These are phyloP conservation scores for Gracilaria vermiculophylla DNA, from an alignment of 23 red algal genomes.

Conservation along the genomic window DNA sequence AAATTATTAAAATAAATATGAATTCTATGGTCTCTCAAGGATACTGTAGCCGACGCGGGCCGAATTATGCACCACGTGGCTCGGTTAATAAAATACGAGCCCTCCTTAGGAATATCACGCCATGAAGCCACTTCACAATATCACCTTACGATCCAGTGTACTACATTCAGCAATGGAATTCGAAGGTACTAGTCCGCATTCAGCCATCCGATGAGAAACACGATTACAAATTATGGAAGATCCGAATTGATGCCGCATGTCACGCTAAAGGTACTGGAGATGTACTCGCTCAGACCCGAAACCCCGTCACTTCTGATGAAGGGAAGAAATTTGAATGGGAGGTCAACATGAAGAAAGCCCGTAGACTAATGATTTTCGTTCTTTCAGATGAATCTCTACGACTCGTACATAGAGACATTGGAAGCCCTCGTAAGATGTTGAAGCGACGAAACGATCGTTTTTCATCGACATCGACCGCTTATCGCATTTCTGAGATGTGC, in stretches of 20 bases:
- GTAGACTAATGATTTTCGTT: neutral
- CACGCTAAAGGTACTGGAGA: neutral
- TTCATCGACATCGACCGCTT: too few relatives aligned
- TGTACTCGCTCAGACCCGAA: neutral
- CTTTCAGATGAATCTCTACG: neutral
- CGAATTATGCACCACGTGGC: too few relatives aligned
- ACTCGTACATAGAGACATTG: neutral
- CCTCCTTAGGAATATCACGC: too few relatives aligned
- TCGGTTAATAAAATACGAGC: too few relatives aligned
- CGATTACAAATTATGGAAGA: neutral
- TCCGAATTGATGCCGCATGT: neutral
- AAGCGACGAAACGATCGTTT: too few relatives aligned
- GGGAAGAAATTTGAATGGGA: neutral
- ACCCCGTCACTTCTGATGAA: neutral
- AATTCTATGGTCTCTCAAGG: too few relatives aligned
- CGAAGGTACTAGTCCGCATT: neutral
- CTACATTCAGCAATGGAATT: neutral
- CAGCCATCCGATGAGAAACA: neutral
- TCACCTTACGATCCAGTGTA: too few relatives aligned
- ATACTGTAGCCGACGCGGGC: too few relatives aligned
- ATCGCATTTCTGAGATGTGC: too few relatives aligned
- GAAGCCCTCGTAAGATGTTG: neutral
- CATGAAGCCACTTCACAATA: too few relatives aligned
- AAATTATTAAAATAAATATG: too few relatives aligned
- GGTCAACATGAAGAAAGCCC: neutral